Evolutionary conservation across 83 land plant genomes (phyloP), one percentile per base, ranked within the genome.

Genomic region (Thuja plicata): DNA sequence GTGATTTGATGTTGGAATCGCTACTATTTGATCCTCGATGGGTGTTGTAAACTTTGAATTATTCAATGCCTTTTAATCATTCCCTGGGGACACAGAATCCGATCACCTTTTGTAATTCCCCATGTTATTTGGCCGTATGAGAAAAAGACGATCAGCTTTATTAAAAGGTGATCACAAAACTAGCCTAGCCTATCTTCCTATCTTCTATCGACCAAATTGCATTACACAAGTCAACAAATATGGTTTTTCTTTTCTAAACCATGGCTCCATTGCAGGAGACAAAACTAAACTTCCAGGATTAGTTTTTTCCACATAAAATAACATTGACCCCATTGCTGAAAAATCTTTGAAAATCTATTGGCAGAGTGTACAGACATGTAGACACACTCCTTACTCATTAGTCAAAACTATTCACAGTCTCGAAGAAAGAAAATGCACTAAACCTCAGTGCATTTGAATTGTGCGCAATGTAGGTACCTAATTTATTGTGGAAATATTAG

Each of bases 1-100:
- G 11, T 83, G 30, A 82, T 45, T 82, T 82, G 85, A 82, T 43
- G 85, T 82, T 45, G 85, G 85, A 82, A 43, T 82, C 85, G 2
- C 85, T 27, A 27, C 54, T 82, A 9, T 82, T 46, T 40, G 30
- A 46, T n/a, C 30, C 32, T 82, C 8, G 34, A 16, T 46, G 30
- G 30, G 16, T n/a, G 50, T 5, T 83, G 34, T 83, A 45, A 10
- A 43, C 15, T 83, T 83, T n/a, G 55, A n/a, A 83, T 6, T 34
- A 0, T 83, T 46, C 35, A 83, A 83, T 48, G 34, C 85, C 15
- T 46, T 46, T 30, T 43, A 27, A 45, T 30, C 27, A 30, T 46
- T 48, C 30, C 27, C 13, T 3, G 55, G 15, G 52, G 34, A 27
- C 52, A 46, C 32, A 35, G 46, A 83, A 83, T 83, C 54, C 8